Base-by-base conservation (phyloP, 331 rosid genomes). In the Cydonia oblonga region DNA sequence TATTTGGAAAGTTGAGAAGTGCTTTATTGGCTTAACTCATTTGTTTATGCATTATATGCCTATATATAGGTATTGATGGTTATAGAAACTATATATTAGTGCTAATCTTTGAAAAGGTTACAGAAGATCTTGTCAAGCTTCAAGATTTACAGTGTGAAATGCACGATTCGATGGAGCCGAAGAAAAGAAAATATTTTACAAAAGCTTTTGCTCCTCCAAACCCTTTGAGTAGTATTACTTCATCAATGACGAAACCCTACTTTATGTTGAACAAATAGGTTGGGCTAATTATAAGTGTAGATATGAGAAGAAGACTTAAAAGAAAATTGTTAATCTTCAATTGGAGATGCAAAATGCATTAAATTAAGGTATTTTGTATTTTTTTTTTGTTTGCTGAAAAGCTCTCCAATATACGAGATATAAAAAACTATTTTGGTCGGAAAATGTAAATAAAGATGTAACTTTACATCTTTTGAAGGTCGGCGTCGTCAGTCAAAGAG, bases 61-160 rank as follows among this genome's bases (percentile, higher is more conserved):
- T 66, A 16, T 9, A 81, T 79, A 76, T 84, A 70, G 88, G 90
- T 79, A 79, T 1, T 69, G 96, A 83, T 74, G 40, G 78, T 23
- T 67, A 79, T 78, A 6, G 14, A 81, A 84, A 44, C 73, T 52
- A 69, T 84, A 78, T 35, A 74, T 71, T 72, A 88, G 33, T 75
- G 44, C 60, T 49, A 71, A 74, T 26, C 26, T 74, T 15, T 20
- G 54, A 1, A 80, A 80, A 63, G 83, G 75, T 69, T 13, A 7
- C 19, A n/a, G 11, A 73, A 73, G 82, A 81, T 80, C 26, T 71
- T 58, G 58, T 76, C 75, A 73, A 75, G 78, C 71, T 78, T 67
- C 29, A 22, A 49, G 32, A 23, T 29, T 33, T 60, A 76, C 25
- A 24, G 26, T 5, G 40, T 33, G 52, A 32, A 66, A 83, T 54